A percentile compares a stretch with the other conserved stretches of the same genome.
Evolutionary conservation across 2,329 filamentous ascomycete species (phyloP).

Genomic region (Stachybotrys chartarum): DNA sequence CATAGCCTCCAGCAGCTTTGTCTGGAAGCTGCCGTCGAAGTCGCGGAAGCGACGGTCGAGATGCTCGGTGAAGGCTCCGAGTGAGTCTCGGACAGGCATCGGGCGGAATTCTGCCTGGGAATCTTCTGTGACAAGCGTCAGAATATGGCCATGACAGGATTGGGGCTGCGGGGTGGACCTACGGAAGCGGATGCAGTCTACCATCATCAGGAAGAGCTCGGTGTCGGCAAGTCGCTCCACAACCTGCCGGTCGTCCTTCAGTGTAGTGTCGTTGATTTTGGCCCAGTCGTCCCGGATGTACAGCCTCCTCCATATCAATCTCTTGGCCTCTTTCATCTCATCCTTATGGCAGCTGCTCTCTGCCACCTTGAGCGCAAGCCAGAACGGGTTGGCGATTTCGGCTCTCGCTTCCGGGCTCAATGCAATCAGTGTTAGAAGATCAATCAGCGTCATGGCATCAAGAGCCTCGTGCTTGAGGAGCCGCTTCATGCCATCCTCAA

Average conservation of each 20-base stretch:
- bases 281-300: slow-evolving; percentile 82
- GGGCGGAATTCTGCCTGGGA: slow-evolving; percentile 35
- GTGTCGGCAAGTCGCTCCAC: slow-evolving; percentile 57
- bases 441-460: slow-evolving; percentile 57
- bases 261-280: slow-evolving; percentile 67
- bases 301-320: slow-evolving; percentile 78
- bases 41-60: slow-evolving; percentile 53
- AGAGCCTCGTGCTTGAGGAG: slow-evolving; percentile 68
- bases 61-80: slow-evolving; percentile 54
- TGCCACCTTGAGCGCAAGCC: slow-evolving; percentile 59
- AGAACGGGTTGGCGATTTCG: slow-evolving; percentile 63
- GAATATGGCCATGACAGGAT: slow-evolving; percentile 7
- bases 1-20: slow-evolving; percentile 65
- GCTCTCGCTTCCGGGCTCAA: slow-evolving; percentile 40
- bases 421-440: slow-evolving; percentile 69
- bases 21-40: slow-evolving; percentile 56
- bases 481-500: slow-evolving; percentile 62
- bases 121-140: slow-evolving; percentile 29
- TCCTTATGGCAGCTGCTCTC: slow-evolving; percentile 47
- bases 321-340: slow-evolving; percentile 50
- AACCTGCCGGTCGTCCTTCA: slow-evolving; percentile 64
- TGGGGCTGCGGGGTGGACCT: slow-evolving; percentile 24
- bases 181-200: slow-evolving; percentile 58
- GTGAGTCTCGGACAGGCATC: slow-evolving; percentile 42
- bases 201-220: slow-evolving; percentile 60